Percentiles rank a stretch among this genome's conserved stretches.
phyloP scores from a whole-genome alignment of 2,329 filamentous ascomycete genomes.

The Colletotrichum australisinense region DNA sequence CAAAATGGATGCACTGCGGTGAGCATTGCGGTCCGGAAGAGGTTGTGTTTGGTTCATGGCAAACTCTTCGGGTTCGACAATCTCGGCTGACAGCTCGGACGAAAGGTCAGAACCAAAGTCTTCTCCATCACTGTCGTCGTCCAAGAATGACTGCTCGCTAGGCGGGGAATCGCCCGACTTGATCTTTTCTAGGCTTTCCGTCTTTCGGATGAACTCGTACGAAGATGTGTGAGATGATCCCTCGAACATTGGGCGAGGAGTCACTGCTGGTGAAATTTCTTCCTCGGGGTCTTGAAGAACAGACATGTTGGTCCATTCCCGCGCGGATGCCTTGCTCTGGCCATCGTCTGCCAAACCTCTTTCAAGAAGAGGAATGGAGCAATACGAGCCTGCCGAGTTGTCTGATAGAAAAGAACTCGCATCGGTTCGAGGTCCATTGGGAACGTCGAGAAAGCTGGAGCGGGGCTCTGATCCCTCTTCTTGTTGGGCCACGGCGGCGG shows the following conservation, averaged over 20 bases:
- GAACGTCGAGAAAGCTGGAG: constrained; percentile 40
- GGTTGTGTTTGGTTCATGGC: constrained; percentile 25
- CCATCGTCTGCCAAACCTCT: constrained; percentile 69
- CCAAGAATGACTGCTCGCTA: constrained; percentile 56
- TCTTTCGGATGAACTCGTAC: constrained; percentile 66
- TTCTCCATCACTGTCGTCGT: constrained; percentile 57
- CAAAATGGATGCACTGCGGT: constrained; percentile 18
- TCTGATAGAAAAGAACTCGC: constrained; percentile 64
- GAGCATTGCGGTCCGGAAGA: not conserved
- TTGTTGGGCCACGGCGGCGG: constrained; percentile 44
- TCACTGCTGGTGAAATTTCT: constrained; percentile 42
- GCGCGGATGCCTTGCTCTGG: constrained; percentile 51
- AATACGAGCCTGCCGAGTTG: constrained; percentile 79
- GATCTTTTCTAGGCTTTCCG: constrained; percentile 62
- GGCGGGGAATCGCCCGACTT: constrained; percentile 46
- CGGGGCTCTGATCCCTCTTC: constrained; percentile 37
- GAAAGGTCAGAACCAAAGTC: constrained; percentile 69
- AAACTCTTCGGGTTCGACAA: constrained; percentile 43
- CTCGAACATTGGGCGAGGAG: constrained; percentile 37
- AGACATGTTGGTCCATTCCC: constrained; percentile 67
- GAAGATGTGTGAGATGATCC: constrained; percentile 45
- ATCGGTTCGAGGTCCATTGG: constrained; percentile 46
- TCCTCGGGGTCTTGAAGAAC: constrained; percentile 61
- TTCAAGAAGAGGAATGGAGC: constrained; percentile 81
- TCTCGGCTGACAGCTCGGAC: constrained; percentile 70